Evolutionary conservation across 176 grass and related monocot species (phyloP), one percentile per base, ranked within the genome.

Genomic region (Eragrostis nindensis): DNA sequence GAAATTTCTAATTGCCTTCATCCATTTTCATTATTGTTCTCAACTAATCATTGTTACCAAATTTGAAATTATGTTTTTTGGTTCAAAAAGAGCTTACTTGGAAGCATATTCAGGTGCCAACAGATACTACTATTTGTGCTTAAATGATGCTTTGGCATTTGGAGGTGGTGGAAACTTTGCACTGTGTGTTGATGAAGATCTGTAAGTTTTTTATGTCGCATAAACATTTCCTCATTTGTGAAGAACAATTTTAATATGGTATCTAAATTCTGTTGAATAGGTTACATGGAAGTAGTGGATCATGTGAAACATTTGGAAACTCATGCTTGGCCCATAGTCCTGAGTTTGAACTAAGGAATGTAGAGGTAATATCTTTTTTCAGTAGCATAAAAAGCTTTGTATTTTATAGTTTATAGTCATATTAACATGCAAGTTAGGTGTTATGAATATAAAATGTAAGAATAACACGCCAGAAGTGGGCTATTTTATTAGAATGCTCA

Each of bases 61-160:
- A 18, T 32, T 45, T 49, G 6, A 70, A 44, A 21, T 32, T 57
- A 29, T 43, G 4, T 47, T 63, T 87, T 18, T 87, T 69, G 71
- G 32, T 40, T 62, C 0, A 61, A 70, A 47, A 60, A 65, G 45
- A 79, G 75, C 74, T 82, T 78, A 77, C 45, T 43, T 55, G 30
- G 22, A 73, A 40, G 27, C 43, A 65, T 54, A 39, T 87, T 5
- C 72, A 97, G 92, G 92, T 78, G 80, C 87, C 75, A 97, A 97
- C 82, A 89, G 91, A 78, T 97, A 90, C 49, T 97, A 94, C 64
- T 97, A 94, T 80, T 82, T 97, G 73, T 97, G 94, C 76, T 80
- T 97, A 82, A 88, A 92, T 85, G 85, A 97, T 90, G 67, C 48
- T 66, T 86, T 94, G 56, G 94, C 89, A 78, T 97, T 97, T 70